A percentile compares a stretch with the other conserved stretches of the same genome.
These are phyloP conservation scores for Aspergillus oerlinghausenensis DNA, from an alignment of 2,329 filamentous ascomycete species.

Conservation along the genomic window DNA sequence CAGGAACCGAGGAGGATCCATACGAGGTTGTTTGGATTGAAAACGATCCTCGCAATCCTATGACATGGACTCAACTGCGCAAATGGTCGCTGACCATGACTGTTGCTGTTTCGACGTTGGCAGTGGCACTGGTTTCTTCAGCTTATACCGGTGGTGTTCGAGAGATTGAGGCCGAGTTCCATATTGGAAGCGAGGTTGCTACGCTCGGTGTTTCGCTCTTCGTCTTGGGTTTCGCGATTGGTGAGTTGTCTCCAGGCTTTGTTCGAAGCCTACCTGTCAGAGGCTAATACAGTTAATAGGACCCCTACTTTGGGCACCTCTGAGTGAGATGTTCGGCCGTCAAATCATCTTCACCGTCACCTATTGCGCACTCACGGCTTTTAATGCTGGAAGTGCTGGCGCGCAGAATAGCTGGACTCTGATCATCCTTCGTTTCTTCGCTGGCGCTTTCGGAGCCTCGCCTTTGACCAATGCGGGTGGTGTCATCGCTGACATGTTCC, in stretches of 20 bases:
- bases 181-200: constrained; percentile 32
- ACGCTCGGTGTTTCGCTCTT: constrained; percentile 44
- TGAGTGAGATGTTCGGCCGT: constrained; percentile 37
- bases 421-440: constrained; percentile 64
- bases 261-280: background rate
- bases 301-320: constrained; percentile 42
- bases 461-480: constrained; percentile 60
- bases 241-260: constrained; percentile 6
- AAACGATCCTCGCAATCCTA: constrained; percentile 53
- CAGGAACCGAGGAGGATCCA: constrained; percentile 63
- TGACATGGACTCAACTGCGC: constrained; percentile 27
- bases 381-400: constrained; percentile 58
- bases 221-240: constrained; percentile 44
- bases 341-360: constrained; percentile 32
- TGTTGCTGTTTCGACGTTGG: constrained; percentile 38
- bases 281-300: constrained; percentile 14
- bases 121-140: constrained; percentile 41
- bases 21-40: constrained; percentile 65
- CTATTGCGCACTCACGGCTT: constrained; percentile 49
- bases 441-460: constrained; percentile 58
- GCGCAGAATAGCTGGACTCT: constrained; percentile 56
- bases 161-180: constrained; percentile 34
- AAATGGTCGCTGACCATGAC: constrained; percentile 41
- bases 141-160: constrained; percentile 39
- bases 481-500: constrained; percentile 60